These are phyloP conservation scores for Vitis amurensis DNA, from an alignment of 164 flowering plant genomes.

Conservation along the genomic window DNA sequence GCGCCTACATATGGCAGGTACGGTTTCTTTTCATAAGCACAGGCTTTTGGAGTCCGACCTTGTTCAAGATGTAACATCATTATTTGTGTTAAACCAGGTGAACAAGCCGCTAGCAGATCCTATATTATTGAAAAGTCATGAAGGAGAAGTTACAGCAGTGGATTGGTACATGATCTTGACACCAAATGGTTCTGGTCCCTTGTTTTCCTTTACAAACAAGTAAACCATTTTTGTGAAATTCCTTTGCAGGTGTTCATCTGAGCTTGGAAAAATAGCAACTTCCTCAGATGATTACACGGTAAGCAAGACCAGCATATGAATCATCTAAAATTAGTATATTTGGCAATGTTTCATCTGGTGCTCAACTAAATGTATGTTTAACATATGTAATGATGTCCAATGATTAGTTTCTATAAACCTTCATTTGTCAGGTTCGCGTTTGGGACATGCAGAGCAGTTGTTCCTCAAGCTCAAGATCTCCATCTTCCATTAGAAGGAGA, in stretches of 20 bases:
- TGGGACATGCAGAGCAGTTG: conserved; percentile 42
- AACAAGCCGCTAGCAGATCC: conserved; percentile 67
- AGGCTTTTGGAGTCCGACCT: conserved; percentile 31
- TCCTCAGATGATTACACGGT: conserved; percentile 90
- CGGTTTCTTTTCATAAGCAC: conserved; percentile 3
- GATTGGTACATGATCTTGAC: conserved; percentile 54
- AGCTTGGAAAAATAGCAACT: conserved; percentile 78
- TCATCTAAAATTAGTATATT: background rate
- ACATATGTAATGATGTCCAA: background rate
- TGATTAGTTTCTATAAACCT: background rate
- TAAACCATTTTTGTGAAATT: background rate
- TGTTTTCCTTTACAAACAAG: background rate
- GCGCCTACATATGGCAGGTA: conserved; percentile 95
- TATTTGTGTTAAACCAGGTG: conserved; percentile 44
- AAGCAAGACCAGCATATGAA: conserved; percentile 16
- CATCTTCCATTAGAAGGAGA: conserved; percentile 57
- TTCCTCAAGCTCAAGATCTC: conserved; percentile 42
- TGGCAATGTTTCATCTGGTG: background rate
- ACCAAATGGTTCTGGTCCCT: background rate
- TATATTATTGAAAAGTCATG: conserved; percentile 59
- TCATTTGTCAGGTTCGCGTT: conserved; percentile 50
- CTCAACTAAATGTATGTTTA: too few relatives aligned
- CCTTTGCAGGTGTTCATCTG: conserved; percentile 65
- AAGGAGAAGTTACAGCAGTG: conserved; percentile 90
- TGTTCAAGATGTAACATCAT: background rate